Evolutionary conservation across 169 alveolate genomes (phyloP).

Genomic region (Haemoproteus tartakovskyi): DNA sequence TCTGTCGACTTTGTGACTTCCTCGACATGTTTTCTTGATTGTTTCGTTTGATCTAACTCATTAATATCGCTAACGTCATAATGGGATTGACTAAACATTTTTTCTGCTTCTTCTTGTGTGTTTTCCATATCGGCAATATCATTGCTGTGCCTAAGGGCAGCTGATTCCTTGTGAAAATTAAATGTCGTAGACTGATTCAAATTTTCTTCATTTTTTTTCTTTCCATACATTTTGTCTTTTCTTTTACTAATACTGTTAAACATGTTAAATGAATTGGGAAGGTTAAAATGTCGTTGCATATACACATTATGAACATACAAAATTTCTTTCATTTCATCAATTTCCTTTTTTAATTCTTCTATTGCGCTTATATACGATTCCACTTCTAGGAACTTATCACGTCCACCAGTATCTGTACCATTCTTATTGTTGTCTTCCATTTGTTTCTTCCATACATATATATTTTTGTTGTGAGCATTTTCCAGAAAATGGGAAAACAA

Average conservation of each 20-base stretch:
- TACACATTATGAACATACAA: constrained; percentile 25
- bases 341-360: constrained; percentile 51
- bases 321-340: constrained; percentile 44
- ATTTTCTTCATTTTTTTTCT: constrained; percentile 15
- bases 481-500: constrained; percentile 31
- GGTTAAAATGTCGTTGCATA: constrained; percentile 19
- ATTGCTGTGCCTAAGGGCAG: background rate
- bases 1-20: too few relatives aligned
- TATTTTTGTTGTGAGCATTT: constrained; percentile 34
- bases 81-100: constrained; percentile 3
- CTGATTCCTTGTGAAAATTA: background rate
- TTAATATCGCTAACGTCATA: constrained; percentile 41
- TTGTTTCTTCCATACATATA: constrained; percentile 4
- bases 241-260: constrained; percentile 28
- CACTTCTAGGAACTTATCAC: constrained; percentile 7
- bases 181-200: constrained; percentile 11
- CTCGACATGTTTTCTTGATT: too few relatives aligned
- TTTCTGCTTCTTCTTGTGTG: background rate
- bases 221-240: constrained; percentile 11
- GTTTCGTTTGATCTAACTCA: constrained; percentile 1
- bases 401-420: constrained; percentile 5
- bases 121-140: background rate
- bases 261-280: constrained; percentile 15
- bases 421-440: constrained; percentile 2
- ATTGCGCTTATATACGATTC: constrained; percentile 36